Evolutionary conservation across 1,284 basidiomycete species (phyloP).

Genomic region (Laetiporus sulphureus): DNA sequence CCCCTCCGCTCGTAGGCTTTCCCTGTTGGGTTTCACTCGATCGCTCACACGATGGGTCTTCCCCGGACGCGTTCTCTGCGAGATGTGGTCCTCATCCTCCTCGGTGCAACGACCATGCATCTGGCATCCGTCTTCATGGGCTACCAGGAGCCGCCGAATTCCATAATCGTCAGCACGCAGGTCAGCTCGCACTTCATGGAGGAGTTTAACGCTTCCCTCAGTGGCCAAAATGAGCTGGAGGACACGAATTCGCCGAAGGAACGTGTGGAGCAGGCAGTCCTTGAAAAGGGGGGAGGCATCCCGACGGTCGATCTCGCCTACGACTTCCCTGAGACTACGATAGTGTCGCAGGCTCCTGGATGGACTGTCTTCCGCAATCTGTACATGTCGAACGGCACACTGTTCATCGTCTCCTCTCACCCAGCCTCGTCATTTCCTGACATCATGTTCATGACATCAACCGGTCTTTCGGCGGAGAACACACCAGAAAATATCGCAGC

Average conservation of each 20-base stretch:
- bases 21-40: too few relatives aligned
- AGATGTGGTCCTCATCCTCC: slow-evolving; percentile 43
- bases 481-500: slow-evolving; percentile 57
- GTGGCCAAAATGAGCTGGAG: slow-evolving; percentile 6
- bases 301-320: slow-evolving; percentile 14
- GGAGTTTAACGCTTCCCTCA: slow-evolving; percentile 6
- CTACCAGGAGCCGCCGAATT: slow-evolving; percentile 24
- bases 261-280: slow-evolving; percentile 5
- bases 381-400: slow-evolving; percentile 73
- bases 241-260: slow-evolving; percentile 2
- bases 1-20: too few relatives aligned
- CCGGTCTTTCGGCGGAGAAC: slow-evolving; percentile 50
- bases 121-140: slow-evolving; percentile 34
- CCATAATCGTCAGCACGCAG: slow-evolving; percentile 32
- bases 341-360: slow-evolving; percentile 63
- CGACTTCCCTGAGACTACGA: slow-evolving; percentile 41
- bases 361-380: slow-evolving; percentile 79
- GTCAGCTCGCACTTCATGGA: slow-evolving; percentile 15
- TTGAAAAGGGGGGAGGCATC: slow-evolving; percentile 4
- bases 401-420: slow-evolving; percentile 53
- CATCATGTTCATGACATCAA: slow-evolving; percentile 62
- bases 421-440: slow-evolving; percentile 47
- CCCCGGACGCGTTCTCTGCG: slow-evolving; percentile 27
- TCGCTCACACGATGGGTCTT: slow-evolving; percentile 17
- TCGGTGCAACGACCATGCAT: slow-evolving; percentile 48